Base-by-base conservation (phyloP, 768 basidiomycete species). In the Trametopsis cervina region DNA sequence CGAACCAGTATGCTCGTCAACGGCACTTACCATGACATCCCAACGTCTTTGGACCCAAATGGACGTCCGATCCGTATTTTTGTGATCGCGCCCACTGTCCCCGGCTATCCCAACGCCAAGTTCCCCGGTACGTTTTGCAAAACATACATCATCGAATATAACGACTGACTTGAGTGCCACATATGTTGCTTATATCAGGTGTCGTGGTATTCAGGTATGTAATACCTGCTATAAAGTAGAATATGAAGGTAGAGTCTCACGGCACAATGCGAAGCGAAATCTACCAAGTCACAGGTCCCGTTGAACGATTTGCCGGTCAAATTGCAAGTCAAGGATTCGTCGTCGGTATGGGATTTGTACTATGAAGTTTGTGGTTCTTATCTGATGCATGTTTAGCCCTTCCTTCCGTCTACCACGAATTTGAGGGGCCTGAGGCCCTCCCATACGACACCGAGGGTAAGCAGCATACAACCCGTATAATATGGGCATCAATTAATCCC, bases 261-360 rank as follows among this genome's bases (percentile, higher is more conserved):
- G 42, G 15, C 13, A 44, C 12, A 17, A 12, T 12, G 27, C 12
- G 21, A 59, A 92, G 90, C 58, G 93, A 95, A 69, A 97, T 97
- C 46, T 97, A 96, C 62, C 89, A 90, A 63, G 91, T 94, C 1
- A 94, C 90, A n/a, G 91, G 91, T 0, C 93, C 93, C 27, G 93
- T 95, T n/a, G 92, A 94, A 63, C 80, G 93, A 42, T 91, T 89
- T 60, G 87, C 86, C 0, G 82, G 85, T 12, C 85, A 88, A 67
- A 90, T 93, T 55, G 90, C 89, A 7, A 89, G 85, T 52, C 84
- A 90, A 24, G 89, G 89, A 54, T 89, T 78, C 55, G 77, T 91
- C 40, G 87, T 89, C 10, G 89, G 89, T 86, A 46, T 23, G 82
- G n/a, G n/a, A n/a, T n/a, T n/a, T n/a, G n/a, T n/a, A n/a, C 37